phyloP scores from a whole-genome alignment of 208 protist genomes.

The Trypanosoma grayi region DNA sequence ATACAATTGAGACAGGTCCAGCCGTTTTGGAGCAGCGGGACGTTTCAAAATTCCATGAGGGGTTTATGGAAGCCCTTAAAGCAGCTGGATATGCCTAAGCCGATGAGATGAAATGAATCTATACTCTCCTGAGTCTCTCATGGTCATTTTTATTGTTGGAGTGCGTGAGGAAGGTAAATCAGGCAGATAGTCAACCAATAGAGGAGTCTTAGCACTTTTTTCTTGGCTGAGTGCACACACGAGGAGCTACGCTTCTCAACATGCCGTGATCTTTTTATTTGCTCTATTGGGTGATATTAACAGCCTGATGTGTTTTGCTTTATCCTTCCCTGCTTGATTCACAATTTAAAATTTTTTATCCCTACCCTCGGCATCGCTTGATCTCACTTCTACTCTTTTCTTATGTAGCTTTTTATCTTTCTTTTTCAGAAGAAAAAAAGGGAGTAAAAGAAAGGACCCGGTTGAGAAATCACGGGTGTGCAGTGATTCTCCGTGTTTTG shows the following conservation, averaged over 20 bases:
- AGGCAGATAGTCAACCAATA: neutral
- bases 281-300: too few relatives aligned
- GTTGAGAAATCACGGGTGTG: neutral
- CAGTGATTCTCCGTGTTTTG: neutral
- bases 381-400: too few relatives aligned
- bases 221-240: slow-evolving; percentile 7
- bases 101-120: too few relatives aligned
- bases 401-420: too few relatives aligned
- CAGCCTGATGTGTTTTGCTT: neutral
- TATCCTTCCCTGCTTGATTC: neutral
- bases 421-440: neutral
- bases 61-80: slow-evolving; percentile 24
- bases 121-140: too few relatives aligned
- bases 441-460: neutral
- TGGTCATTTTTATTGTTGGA: too few relatives aligned
- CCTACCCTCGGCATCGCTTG: too few relatives aligned
- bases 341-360: neutral
- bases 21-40: slow-evolving; percentile 13
- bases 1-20: slow-evolving; percentile 15
- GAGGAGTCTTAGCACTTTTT: neutral
- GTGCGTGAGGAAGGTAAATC: too few relatives aligned
- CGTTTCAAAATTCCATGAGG: slow-evolving; percentile 23
- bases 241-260: too few relatives aligned
- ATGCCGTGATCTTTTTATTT: too few relatives aligned
- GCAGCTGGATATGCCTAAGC: neutral